Conservation (phyloP, 768 basidiomycete genomes). For the Naganishia vaughanmartiniae region DNA sequence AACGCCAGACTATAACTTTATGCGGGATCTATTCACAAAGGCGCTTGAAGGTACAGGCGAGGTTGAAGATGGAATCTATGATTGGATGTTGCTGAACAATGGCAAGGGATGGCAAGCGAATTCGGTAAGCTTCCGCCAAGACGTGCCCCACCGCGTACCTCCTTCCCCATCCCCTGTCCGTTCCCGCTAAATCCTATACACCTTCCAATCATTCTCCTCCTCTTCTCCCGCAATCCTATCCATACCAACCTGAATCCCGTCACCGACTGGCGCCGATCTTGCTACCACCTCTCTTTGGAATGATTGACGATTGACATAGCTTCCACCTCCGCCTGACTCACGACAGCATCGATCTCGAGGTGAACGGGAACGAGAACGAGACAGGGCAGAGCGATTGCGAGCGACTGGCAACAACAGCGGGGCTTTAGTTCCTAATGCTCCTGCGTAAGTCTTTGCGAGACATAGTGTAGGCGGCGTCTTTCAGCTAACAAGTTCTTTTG, state of each 20-base stretch:
- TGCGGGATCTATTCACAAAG: slow-evolving; percentile 90
- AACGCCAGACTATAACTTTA: slow-evolving; percentile 96
- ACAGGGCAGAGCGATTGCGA: slow-evolving; percentile 44
- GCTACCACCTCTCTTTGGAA: background rate
- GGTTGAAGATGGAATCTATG: slow-evolving; percentile 86
- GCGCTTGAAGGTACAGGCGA: slow-evolving; percentile 88
- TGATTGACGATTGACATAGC: slow-evolving; percentile 33
- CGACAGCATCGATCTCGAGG: slow-evolving; percentile 45
- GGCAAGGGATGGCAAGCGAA: slow-evolving; percentile 93
- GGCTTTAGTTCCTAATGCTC: slow-evolving; percentile 31
- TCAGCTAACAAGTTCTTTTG: slow-evolving; percentile 19
- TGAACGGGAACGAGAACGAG: slow-evolving; percentile 44
- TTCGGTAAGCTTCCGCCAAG: slow-evolving; percentile 58
- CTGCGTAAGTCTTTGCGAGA: slow-evolving; percentile 33
- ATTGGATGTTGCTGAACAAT: slow-evolving; percentile 91
- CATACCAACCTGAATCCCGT: background rate
- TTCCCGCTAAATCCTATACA: slow-evolving; percentile 20
- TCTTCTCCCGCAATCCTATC: background rate
- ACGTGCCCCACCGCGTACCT: background rate
- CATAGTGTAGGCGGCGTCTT: background rate
- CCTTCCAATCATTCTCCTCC: background rate
- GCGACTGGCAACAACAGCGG: slow-evolving; percentile 35
- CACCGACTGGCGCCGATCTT: background rate
- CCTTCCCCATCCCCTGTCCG: slow-evolving; percentile 4
- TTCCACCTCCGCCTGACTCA: slow-evolving; percentile 40